Evolutionary conservation across 805 yeast species (phyloP).

Genomic region (Starmerella apis): DNA sequence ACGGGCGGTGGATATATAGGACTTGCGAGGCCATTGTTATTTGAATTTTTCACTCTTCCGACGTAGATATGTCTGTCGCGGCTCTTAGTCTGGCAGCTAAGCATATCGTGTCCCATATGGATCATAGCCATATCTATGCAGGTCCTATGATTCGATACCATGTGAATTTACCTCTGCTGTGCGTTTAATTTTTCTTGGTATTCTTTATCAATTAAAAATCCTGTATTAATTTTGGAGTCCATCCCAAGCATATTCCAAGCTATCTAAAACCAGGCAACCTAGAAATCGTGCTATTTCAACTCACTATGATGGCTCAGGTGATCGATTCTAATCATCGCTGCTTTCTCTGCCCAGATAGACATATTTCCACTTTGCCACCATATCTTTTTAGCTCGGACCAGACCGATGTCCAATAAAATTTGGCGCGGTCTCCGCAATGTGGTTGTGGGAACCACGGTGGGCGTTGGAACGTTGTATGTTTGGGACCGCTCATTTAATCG

Average conservation of each 20-base stretch:
- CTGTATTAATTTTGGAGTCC: no score
- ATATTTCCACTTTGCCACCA: not conserved
- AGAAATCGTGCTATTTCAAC: not conserved
- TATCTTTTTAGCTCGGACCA: not conserved
- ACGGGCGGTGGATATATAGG: constrained; percentile 20
- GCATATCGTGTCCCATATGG: not conserved
- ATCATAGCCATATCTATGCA: not conserved
- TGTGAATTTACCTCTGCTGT: no score
- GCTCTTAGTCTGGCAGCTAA: constrained; percentile 4
- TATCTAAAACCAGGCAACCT: no score
- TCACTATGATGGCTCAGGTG: not conserved
- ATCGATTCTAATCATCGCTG: not conserved
- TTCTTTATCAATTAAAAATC: no score
- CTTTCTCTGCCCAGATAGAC: not conserved
- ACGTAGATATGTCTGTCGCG: not conserved
- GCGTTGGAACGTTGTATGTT: constrained; percentile 25
- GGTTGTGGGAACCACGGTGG: constrained; percentile 13
- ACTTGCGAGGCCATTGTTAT: constrained; percentile 18
- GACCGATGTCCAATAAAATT: not conserved
- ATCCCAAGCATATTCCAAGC: no score
- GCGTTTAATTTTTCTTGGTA: no score
- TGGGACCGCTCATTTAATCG: constrained; percentile 38
- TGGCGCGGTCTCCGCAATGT: constrained; percentile 10
- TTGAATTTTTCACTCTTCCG: constrained; percentile 10
- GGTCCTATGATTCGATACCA: no score